Percentiles rank a stretch among this genome's conserved stretches.
Conservation (phyloP, 345 rosid species). For the Moricandia arvensis region DNA sequence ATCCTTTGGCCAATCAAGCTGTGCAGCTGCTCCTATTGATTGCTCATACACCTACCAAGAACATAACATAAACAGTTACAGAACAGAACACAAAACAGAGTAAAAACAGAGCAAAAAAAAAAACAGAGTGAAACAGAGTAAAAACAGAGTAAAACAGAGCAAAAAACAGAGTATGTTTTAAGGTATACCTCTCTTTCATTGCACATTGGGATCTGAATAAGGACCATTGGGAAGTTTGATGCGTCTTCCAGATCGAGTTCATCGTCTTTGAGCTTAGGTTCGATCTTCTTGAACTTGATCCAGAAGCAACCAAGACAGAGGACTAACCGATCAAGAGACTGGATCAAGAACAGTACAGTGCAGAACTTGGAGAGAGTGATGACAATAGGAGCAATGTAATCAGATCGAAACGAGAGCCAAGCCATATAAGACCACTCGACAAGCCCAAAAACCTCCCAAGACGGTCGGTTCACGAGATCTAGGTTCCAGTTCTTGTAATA, state of each 20-base stretch:
- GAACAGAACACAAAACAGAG: neutral
- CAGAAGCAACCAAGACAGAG: conserved; percentile 85
- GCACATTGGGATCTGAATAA: conserved; percentile 98
- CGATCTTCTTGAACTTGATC: conserved; percentile 68
- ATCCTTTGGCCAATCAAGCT: conserved; percentile 89
- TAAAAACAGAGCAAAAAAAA: neutral
- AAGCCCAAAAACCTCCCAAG: conserved; percentile 73
- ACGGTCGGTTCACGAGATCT: conserved; percentile 45
- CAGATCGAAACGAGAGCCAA: conserved; percentile 69
- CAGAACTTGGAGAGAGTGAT: conserved; percentile 66
- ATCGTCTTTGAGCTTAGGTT: conserved; percentile 54
- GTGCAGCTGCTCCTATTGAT: conserved; percentile 76
- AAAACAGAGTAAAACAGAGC: neutral
- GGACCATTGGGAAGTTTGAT: conserved; percentile 74
- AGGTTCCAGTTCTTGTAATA: conserved; percentile 75
- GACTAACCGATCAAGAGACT: conserved; percentile 74
- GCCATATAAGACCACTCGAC: conserved; percentile 75
- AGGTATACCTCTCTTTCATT: conserved; percentile 82
- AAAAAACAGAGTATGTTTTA: neutral
- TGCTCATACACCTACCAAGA: conserved; percentile 65
- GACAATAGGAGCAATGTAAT: conserved; percentile 72
- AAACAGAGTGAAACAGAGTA: neutral
- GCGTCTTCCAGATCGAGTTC: conserved; percentile 59
- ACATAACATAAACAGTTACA: neutral
- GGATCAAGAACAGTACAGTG: conserved; percentile 68